Percentiles rank a stretch among this genome's conserved stretches.
These are phyloP conservation scores for Plasmodium adleri DNA, from an alignment of 169 alveolate genomes.

Conservation along the genomic window DNA sequence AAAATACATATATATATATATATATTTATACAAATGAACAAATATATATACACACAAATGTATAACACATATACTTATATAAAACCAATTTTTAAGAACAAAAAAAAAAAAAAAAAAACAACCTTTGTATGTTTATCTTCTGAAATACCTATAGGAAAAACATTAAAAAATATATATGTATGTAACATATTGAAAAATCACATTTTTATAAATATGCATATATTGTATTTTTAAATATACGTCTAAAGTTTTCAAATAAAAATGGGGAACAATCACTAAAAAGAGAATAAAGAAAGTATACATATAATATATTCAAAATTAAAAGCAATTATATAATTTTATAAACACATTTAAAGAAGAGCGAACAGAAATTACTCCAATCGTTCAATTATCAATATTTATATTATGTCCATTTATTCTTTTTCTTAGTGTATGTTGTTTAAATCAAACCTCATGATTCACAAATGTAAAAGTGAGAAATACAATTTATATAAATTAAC, in stretches of 20 bases:
- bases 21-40: not conserved
- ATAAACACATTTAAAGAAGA: not conserved
- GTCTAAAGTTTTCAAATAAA: constrained; percentile 40
- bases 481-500: constrained; percentile 6
- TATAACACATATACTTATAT: not conserved
- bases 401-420: not conserved
- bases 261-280: constrained; percentile 69
- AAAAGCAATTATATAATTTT: not conserved
- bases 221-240: constrained; percentile 6
- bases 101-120: not conserved
- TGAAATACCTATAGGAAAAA: constrained; percentile 23
- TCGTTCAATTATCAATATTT: not conserved
- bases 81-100: not conserved
- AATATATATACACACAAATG: not conserved
- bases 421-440: constrained; percentile 1
- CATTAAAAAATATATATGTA: constrained; percentile 14
- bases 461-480: constrained; percentile 7
- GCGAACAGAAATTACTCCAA: not conserved
- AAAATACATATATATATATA: constrained; percentile 3
- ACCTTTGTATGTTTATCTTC: constrained; percentile 30
- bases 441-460: constrained; percentile 22
- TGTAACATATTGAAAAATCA: not conserved
- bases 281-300: constrained; percentile 10
- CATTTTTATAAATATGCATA: no score
- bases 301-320: not conserved